Conservation (phyloP, 331 rosid species). For the Phaseolus coccineus region DNA sequence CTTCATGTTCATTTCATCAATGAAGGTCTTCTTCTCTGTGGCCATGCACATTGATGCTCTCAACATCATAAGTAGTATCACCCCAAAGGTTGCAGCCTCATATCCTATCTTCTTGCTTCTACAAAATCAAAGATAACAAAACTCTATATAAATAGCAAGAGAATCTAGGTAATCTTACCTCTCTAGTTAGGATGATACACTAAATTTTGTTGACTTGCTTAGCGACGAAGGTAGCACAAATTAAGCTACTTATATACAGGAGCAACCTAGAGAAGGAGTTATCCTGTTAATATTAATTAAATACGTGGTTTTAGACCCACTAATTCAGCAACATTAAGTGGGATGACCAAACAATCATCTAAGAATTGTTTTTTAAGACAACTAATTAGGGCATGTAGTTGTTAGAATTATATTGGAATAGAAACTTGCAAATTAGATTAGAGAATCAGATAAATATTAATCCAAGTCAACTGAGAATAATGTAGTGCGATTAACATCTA, state of each 20-base stretch:
- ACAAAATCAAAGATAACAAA: not conserved
- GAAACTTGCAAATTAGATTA: constrained; percentile 41
- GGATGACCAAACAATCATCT: constrained; percentile 36
- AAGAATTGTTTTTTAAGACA: constrained; percentile 22
- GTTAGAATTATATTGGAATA: constrained; percentile 38
- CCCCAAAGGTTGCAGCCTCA: constrained; percentile 41
- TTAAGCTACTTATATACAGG: constrained; percentile 41
- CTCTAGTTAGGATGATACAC: not conserved
- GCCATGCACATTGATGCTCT: constrained; percentile 38
- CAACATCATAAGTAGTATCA: constrained; percentile 45
- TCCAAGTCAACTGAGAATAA: constrained; percentile 36
- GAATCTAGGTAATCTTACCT: not conserved
- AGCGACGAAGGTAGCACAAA: not conserved
- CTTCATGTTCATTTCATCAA: constrained; percentile 1
- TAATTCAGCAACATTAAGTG: constrained; percentile 45
- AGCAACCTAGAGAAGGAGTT: constrained; percentile 25
- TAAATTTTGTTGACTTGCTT: not conserved
- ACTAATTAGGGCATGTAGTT: not conserved
- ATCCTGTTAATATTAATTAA: not conserved
- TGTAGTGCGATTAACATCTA: constrained; percentile 8
- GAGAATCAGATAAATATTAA: constrained; percentile 23
- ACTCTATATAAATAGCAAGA: not conserved
- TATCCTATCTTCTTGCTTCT: constrained; percentile 23
- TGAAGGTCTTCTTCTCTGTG: constrained; percentile 16
- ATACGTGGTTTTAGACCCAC: constrained; percentile 46